These are phyloP conservation scores for Colletotrichum orchidophilum DNA, from an alignment of 2,329 filamentous ascomycete genomes.

Conservation along the genomic window DNA sequence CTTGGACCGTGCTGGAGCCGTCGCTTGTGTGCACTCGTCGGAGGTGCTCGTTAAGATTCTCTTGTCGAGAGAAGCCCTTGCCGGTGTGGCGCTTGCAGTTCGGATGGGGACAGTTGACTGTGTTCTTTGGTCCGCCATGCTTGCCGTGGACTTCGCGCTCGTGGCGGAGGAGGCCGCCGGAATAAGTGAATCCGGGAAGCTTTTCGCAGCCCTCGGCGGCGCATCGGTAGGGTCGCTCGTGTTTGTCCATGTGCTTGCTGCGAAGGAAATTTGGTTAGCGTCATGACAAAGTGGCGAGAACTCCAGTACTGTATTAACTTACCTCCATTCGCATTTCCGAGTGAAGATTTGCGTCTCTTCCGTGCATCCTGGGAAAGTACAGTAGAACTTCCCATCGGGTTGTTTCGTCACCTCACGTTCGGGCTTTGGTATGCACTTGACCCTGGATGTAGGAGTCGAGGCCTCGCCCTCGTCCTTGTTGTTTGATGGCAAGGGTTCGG, in stretches of 20 bases:
- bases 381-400: slow-evolving; percentile 78
- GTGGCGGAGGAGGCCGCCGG: slow-evolving; percentile 87
- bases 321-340: slow-evolving; percentile 95
- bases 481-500: slow-evolving; percentile 42
- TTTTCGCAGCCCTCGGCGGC: slow-evolving; percentile 86
- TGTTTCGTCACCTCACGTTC: slow-evolving; percentile 69
- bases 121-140: slow-evolving; percentile 87
- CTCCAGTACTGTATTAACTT: slow-evolving; percentile 53
- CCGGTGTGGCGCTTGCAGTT: slow-evolving; percentile 91
- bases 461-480: slow-evolving; percentile 32
- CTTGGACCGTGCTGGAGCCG: slow-evolving; percentile 46
- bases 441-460: slow-evolving; percentile 44
- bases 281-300: background rate
- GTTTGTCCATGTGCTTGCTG: slow-evolving; percentile 99
- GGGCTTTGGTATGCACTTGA: slow-evolving; percentile 67
- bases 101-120: slow-evolving; percentile 83
- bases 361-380: slow-evolving; percentile 75
- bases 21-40: slow-evolving; percentile 82
- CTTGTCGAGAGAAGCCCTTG: slow-evolving; percentile 90
- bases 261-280: slow-evolving; percentile 36
- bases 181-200: slow-evolving; percentile 93
- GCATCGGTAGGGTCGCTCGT: slow-evolving; percentile 93
- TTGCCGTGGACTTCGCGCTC: slow-evolving; percentile 94
- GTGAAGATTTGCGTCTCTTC: slow-evolving; percentile 74
- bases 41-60: slow-evolving; percentile 94